phyloP scores from a whole-genome alignment of 2,329 filamentous ascomycete species.

The Canariomyces notabilis region DNA sequence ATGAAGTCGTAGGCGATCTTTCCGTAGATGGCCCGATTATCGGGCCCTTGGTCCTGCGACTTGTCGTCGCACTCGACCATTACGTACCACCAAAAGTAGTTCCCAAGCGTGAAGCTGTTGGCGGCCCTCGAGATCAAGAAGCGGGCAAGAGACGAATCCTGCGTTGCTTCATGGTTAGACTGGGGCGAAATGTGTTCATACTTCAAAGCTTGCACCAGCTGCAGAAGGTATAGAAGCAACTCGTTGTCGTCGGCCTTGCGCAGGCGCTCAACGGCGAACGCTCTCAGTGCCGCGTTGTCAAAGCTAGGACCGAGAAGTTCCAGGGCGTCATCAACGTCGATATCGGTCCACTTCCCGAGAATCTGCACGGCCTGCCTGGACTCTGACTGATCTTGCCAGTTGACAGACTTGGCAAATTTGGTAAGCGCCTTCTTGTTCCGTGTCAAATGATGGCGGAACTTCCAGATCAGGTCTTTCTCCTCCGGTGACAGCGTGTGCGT shows the following conservation, averaged over 20 bases:
- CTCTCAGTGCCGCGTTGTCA: constrained; percentile 79
- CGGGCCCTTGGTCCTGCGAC: constrained; percentile 67
- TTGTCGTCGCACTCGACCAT: constrained; percentile 95
- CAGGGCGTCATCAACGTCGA: constrained; percentile 93
- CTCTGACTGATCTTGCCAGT: constrained; percentile 84
- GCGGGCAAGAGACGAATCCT: constrained; percentile 78
- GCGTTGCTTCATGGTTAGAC: constrained; percentile 55
- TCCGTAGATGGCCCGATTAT: constrained; percentile 80
- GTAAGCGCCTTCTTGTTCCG: constrained; percentile 88
- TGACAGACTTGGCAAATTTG: constrained; percentile 96
- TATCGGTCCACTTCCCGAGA: constrained; percentile 88
- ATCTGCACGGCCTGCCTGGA: constrained; percentile 85
- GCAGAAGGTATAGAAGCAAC: constrained; percentile 81
- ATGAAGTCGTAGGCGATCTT: constrained; percentile 97
- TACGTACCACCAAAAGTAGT: constrained; percentile 96
- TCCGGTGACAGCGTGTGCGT: constrained; percentile 83
- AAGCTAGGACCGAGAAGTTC: constrained; percentile 91
- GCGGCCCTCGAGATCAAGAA: constrained; percentile 87
- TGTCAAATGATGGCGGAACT: constrained; percentile 90
- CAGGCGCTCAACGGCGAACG: constrained; percentile 87
- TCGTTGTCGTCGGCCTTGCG: constrained; percentile 92
- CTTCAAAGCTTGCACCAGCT: constrained; percentile 92
- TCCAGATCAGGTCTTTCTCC: constrained; percentile 96
- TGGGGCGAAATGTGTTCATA: constrained; percentile 72
- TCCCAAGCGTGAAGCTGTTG: constrained; percentile 83